Conservation (phyloP, 768 basidiomycete species). For the Gloeophyllum trabeum region DNA sequence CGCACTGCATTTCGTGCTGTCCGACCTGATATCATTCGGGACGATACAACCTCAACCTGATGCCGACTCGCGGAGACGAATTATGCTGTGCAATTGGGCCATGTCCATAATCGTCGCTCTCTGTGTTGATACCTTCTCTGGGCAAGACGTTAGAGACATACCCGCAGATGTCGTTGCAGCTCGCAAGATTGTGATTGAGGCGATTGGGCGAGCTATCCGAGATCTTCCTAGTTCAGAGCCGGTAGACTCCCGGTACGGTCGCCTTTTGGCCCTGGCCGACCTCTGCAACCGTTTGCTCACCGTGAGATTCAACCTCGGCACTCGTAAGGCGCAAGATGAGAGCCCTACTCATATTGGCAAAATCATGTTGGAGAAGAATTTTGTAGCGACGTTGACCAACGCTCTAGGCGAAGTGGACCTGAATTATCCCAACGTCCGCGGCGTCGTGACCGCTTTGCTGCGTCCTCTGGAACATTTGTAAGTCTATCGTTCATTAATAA, state of each 20-base stretch:
- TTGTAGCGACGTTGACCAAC: conserved; percentile 78
- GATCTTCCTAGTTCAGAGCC: conserved; percentile 52
- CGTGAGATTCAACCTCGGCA: conserved; percentile 50
- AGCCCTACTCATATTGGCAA: conserved; percentile 89
- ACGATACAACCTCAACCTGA: conserved; percentile 55
- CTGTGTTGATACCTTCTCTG: conserved; percentile 73
- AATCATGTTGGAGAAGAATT: conserved; percentile 97
- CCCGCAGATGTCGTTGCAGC: conserved; percentile 74
- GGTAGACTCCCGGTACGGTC: conserved; percentile 71
- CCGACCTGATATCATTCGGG: conserved; percentile 72
- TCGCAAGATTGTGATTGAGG: conserved; percentile 88
- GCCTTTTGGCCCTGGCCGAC: conserved; percentile 77
- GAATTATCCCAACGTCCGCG: conserved; percentile 86
- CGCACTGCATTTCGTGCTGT: conserved; percentile 72
- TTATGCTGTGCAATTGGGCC: conserved; percentile 71
- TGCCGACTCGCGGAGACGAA: conserved; percentile 39
- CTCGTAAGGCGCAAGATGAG: conserved; percentile 50
- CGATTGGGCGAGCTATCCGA: conserved; percentile 77
- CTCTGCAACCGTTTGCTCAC: conserved; percentile 82
- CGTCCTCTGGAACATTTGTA: conserved; percentile 86
- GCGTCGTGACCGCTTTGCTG: conserved; percentile 78
- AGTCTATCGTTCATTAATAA: conserved; percentile 16
- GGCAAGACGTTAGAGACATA: conserved; percentile 64
- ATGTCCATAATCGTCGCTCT: conserved; percentile 87
- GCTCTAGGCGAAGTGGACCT: conserved; percentile 89